Evolutionary conservation across 208 protist genomes (phyloP).

Genomic region (Leishmania gerbilli): DNA sequence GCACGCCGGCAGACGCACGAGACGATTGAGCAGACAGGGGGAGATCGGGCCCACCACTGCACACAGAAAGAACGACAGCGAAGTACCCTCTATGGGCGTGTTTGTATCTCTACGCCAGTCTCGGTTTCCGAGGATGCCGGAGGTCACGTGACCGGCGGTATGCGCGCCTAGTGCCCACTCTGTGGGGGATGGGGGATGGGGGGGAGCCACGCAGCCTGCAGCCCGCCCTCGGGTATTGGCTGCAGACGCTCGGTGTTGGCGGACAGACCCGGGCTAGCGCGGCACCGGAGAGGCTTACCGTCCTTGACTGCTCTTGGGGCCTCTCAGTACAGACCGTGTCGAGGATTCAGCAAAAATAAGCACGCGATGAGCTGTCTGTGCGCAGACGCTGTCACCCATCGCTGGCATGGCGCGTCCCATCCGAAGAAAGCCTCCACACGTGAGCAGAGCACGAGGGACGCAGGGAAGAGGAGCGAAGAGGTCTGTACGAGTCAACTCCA

Average conservation of each 20-base stretch:
- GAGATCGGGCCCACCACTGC: not conserved
- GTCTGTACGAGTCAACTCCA: not conserved
- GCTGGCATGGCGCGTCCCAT: too few species aligned
- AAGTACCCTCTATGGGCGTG: not conserved
- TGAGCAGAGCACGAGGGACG: not conserved
- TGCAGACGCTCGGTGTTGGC: not conserved
- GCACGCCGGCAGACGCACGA: not conserved
- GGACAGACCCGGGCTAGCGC: not conserved
- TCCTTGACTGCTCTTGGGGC: not conserved
- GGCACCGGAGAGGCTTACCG: not conserved
- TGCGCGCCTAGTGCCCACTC: too few species aligned
- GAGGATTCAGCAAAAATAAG: not conserved
- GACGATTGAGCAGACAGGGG: not conserved
- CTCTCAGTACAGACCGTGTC: not conserved
- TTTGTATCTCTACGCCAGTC: not conserved
- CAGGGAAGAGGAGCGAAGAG: not conserved
- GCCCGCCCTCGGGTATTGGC: not conserved
- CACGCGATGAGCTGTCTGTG: not conserved
- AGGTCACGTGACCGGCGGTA: too few species aligned
- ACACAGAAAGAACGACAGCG: not conserved
- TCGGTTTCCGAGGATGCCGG: not conserved
- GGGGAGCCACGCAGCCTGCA: not conserved
- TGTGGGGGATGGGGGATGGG: too few species aligned
- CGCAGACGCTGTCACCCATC: too few species aligned
- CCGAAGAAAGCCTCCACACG: not conserved